Conservation (phyloP, 805 yeast genomes). For the Tetrapisispora arboricola region DNA sequence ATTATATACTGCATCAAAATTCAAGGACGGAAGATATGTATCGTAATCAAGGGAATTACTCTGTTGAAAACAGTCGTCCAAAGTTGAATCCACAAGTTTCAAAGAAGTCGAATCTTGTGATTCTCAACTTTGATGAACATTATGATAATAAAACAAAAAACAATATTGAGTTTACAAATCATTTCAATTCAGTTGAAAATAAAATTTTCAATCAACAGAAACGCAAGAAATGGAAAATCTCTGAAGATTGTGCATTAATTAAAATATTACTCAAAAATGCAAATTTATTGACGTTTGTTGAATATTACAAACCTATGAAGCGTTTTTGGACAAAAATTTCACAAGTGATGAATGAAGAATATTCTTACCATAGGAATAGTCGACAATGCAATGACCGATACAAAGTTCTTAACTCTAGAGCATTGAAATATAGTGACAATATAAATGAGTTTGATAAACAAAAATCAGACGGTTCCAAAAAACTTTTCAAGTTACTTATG, state of each 20-base stretch:
- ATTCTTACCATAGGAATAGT: constrained; percentile 17
- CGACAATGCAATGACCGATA: constrained; percentile 26
- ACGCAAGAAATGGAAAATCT: constrained; percentile 19
- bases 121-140: neutral
- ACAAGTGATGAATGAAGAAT: constrained; percentile 10
- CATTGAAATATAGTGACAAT: constrained; percentile 5
- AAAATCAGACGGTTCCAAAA: constrained; percentile 4
- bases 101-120: neutral
- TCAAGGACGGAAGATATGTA: neutral
- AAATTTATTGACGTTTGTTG: constrained; percentile 16
- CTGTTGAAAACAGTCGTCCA: neutral
- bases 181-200: neutral
- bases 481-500: constrained; percentile 8
- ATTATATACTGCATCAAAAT: no score
- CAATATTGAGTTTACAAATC: neutral
- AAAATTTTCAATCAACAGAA: constrained; percentile 4
- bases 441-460: neutral
- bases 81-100: neutral
- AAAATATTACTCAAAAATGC: constrained; percentile 12
- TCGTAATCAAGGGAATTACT: neutral
- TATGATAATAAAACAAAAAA: neutral
- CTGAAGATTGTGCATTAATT: constrained; percentile 18
- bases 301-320: constrained; percentile 24
- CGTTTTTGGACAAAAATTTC: constrained; percentile 22
- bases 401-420: constrained; percentile 19